Evolutionary conservation across 345 rosid genomes (phyloP).

Genomic region (Litchi chinensis): DNA sequence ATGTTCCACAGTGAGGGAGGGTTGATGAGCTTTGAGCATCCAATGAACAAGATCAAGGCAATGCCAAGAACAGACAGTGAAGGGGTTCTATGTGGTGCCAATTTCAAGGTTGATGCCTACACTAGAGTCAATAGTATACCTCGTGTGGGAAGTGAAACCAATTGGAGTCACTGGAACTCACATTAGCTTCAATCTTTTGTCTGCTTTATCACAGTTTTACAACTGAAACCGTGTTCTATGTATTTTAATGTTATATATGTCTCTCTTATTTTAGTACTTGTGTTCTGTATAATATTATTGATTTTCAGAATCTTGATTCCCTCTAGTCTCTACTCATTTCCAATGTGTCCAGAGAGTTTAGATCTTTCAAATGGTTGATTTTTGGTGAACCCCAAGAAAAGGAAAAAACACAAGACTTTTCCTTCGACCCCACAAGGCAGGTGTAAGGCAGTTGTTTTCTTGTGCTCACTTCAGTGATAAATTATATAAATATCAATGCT

Average conservation of each 20-base stretch:
- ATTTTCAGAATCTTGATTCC: no score
- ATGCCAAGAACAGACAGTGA: constrained; percentile 92
- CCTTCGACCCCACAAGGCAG: neutral
- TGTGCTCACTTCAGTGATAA: neutral
- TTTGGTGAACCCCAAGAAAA: no score
- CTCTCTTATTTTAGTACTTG: neutral
- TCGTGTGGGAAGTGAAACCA: constrained; percentile 80
- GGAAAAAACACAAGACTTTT: neutral
- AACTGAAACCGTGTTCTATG: neutral
- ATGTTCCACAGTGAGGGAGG: constrained; percentile 85
- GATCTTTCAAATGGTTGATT: neutral
- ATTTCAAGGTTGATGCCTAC: constrained; percentile 78
- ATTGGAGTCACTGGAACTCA: constrained; percentile 67
- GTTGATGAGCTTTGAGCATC: constrained; percentile 91
- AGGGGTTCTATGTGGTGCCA: constrained; percentile 84
- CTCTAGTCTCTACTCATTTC: no score
- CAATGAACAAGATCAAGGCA: constrained; percentile 70
- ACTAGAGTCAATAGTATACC: constrained; percentile 68
- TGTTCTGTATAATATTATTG: neutral
- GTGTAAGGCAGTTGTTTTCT: neutral
- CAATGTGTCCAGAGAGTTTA: neutral
- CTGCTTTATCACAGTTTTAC: neutral
- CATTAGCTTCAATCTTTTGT: constrained; percentile 12
- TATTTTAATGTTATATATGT: neutral
- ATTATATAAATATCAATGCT: neutral